These are phyloP conservation scores for Neurospora sp. DNA, from an alignment of 495 filamentous ascomycete genomes.

Conservation along the genomic window DNA sequence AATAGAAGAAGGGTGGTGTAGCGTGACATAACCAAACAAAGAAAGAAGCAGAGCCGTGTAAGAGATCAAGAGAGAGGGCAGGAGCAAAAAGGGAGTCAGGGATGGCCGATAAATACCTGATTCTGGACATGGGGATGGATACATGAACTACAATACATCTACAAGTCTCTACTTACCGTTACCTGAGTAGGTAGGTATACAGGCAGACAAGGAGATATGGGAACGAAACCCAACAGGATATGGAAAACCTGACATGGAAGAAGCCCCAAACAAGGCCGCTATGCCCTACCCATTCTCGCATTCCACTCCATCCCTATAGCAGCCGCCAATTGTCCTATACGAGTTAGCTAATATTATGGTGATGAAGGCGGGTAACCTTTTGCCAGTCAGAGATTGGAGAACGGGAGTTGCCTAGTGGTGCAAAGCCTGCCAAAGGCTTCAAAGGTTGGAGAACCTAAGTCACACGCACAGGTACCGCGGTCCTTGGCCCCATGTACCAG, in stretches of 20 bases:
- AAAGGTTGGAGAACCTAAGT: neutral
- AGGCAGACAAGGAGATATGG: neutral
- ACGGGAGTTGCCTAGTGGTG: neutral
- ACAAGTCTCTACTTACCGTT: neutral
- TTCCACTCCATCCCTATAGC: neutral
- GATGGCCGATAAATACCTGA: neutral
- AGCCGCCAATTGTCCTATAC: neutral
- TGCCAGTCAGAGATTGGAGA: neutral
- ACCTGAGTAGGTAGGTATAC: neutral
- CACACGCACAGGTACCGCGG: neutral
- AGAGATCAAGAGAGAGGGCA: neutral
- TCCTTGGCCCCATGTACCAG: neutral
- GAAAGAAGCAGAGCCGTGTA: neutral
- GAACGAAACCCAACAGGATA: neutral
- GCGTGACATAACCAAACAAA: neutral
- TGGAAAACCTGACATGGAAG: neutral
- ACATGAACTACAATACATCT: neutral
- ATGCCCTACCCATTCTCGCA: neutral
- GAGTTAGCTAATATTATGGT: neutral
- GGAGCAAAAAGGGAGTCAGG: neutral
- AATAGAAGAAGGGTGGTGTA: neutral
- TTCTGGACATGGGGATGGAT: neutral
- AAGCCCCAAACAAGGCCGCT: neutral
- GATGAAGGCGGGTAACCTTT: neutral
- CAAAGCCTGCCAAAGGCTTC: neutral